A percentile compares a stretch with the other conserved stretches of the same genome.
phyloP scores from a whole-genome alignment of 2,329 filamentous ascomycete species.

The Pseudogymnoascus sp. region DNA sequence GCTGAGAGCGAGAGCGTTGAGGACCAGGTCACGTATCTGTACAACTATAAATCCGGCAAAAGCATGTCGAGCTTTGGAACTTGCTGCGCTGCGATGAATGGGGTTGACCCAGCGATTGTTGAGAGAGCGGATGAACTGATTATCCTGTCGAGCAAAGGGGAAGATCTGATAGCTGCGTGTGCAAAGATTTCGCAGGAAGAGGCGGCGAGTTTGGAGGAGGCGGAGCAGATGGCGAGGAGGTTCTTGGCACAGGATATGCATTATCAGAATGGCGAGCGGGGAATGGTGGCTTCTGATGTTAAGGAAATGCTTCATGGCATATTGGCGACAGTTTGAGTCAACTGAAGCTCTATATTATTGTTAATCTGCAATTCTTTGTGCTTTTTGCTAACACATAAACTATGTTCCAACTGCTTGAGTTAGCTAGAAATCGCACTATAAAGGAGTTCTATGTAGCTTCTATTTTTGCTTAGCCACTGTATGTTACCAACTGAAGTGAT shows the following conservation, averaged over 20 bases:
- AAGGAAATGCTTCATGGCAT: conserved; percentile 23
- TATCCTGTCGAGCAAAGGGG: conserved; percentile 57
- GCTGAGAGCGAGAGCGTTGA: conserved; percentile 39
- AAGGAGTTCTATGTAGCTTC: neutral
- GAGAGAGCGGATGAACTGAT: conserved; percentile 68
- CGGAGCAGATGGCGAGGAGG: conserved; percentile 49
- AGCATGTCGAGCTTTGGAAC: conserved; percentile 79
- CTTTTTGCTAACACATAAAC: neutral
- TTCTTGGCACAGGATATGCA: conserved; percentile 40
- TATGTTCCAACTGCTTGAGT: neutral
- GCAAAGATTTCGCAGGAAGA: conserved; percentile 57
- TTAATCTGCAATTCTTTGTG: neutral
- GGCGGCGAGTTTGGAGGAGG: conserved; percentile 54
- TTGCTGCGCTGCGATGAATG: conserved; percentile 78
- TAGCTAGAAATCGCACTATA: neutral
- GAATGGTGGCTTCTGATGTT: conserved; percentile 15
- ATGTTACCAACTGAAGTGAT: neutral
- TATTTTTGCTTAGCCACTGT: neutral
- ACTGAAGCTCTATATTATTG: neutral
- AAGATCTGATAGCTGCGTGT: conserved; percentile 68
- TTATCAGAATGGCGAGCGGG: conserved; percentile 11
- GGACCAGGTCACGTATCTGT: conserved; percentile 65
- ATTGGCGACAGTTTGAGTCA: neutral
- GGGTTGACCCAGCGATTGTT: conserved; percentile 64
- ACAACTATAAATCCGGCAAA: conserved; percentile 57